These are phyloP conservation scores for Blastocladiella emersonii DNA, from an alignment of 371 early-diverging fungal genomes.

Conservation along the genomic window DNA sequence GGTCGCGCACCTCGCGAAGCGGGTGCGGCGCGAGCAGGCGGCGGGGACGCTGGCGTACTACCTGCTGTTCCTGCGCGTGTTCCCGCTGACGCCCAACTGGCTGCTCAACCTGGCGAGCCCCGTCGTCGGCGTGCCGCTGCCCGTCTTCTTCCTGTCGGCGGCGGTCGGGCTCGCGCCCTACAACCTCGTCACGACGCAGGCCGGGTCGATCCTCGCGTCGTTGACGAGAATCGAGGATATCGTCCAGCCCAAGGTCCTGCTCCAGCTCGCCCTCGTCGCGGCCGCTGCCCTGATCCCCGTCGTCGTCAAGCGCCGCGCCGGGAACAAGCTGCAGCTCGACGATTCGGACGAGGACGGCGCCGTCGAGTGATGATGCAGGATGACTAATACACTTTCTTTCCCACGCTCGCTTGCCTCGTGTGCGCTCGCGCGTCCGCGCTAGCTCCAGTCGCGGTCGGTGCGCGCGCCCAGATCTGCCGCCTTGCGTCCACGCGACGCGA, in stretches of 20 bases:
- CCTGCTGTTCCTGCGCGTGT: conserved; percentile 14
- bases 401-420: no score
- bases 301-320: conserved; percentile 9
- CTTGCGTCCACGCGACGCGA: no score
- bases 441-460: no score
- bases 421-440: no score
- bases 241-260: conserved; percentile 8
- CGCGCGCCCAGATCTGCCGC: no score
- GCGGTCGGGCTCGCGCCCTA: conserved; percentile 18
- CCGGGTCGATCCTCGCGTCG: conserved; percentile 14
- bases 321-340: no score
- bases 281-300: conserved; percentile 14
- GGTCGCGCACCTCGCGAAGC: conserved; percentile 5
- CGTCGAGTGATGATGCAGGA: no score
- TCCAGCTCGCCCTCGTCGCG: conserved; percentile 11
- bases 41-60: conserved; percentile 11
- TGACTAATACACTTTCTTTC: no score
- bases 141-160: conserved; percentile 11
- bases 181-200: conserved; percentile 17
- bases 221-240: conserved; percentile 14
- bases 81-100: conserved; percentile 21
- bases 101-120: conserved; percentile 17
- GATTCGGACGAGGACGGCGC: no score
- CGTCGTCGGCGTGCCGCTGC: conserved; percentile 16
- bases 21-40: conserved; percentile 9